Percentiles rank a stretch among this genome's conserved stretches.
These are phyloP conservation scores for Calonectria montana DNA, from an alignment of 2,329 filamentous ascomycete species.

Conservation along the genomic window DNA sequence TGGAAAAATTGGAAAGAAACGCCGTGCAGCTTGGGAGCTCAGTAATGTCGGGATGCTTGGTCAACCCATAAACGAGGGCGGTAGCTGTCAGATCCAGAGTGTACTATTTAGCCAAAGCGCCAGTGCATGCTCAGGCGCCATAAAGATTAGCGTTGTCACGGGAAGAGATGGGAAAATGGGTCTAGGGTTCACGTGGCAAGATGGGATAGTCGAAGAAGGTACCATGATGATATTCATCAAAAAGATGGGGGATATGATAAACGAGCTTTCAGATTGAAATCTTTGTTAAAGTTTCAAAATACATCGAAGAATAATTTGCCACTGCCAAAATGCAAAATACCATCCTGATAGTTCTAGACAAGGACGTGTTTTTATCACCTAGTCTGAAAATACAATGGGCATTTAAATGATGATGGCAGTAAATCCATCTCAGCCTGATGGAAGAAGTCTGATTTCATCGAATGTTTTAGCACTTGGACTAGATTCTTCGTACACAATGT, in stretches of 20 bases:
- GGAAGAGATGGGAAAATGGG: conserved; percentile 1
- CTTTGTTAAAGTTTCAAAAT: neutral
- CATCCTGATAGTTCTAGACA: too few species aligned
- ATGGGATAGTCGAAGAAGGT: neutral
- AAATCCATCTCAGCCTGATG: too few species aligned
- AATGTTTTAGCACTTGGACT: too few species aligned
- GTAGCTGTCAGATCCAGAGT: neutral
- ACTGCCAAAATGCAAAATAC: too few species aligned
- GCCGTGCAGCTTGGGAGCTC: conserved; percentile 12
- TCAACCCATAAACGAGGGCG: neutral
- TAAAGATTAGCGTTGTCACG: conserved; percentile 6
- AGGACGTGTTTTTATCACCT: too few species aligned
- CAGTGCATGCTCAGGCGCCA: conserved; percentile 14
- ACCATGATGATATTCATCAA: neutral
- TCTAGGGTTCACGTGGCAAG: conserved; percentile 13
- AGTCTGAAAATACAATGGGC: too few species aligned
- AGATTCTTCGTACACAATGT: too few species aligned
- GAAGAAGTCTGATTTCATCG: too few species aligned
- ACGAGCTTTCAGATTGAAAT: neutral
- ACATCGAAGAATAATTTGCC: neutral
- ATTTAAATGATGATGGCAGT: too few species aligned
- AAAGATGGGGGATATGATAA: neutral
- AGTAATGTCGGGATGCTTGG: neutral
- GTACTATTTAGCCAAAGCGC: conserved; percentile 13
- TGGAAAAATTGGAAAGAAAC: conserved; percentile 5